These are phyloP conservation scores for Diplogelasinospora grovesii DNA, from an alignment of 495 filamentous ascomycete species.

Conservation along the genomic window DNA sequence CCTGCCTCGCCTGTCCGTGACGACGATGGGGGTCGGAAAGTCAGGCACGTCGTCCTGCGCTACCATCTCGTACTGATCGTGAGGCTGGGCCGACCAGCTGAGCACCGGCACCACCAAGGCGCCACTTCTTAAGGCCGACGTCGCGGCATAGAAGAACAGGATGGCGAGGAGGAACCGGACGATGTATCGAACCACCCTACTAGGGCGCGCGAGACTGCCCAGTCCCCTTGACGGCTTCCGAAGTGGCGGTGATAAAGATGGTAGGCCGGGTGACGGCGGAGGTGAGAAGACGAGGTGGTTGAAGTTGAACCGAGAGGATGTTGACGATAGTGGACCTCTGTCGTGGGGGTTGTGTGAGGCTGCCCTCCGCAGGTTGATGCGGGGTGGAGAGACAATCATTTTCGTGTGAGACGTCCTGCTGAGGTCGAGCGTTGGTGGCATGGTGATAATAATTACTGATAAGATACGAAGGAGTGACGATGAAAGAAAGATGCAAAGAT, in stretches of 20 bases:
- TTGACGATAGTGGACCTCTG: constrained; percentile 43
- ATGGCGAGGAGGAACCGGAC: constrained; percentile 35
- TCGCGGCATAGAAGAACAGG: constrained; percentile 29
- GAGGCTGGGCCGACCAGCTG: constrained; percentile 24
- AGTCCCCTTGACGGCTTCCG: constrained; percentile 40
- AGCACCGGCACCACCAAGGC: constrained; percentile 15
- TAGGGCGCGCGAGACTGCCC: constrained; percentile 30
- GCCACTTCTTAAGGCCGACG: constrained; percentile 16
- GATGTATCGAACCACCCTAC: constrained; percentile 40
- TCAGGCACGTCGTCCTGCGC: constrained; percentile 44
- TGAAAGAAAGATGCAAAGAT: too few relatives aligned
- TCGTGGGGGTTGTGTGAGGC: constrained; percentile 44
- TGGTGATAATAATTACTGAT: constrained; percentile 16
- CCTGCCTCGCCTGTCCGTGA: constrained; percentile 49
- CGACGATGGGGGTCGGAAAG: constrained; percentile 51
- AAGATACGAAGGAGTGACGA: not conserved
- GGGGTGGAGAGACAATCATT: constrained; percentile 43
- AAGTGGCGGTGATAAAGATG: constrained; percentile 55
- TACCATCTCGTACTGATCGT: constrained; percentile 44
- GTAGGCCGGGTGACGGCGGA: constrained; percentile 57
- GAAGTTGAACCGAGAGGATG: constrained; percentile 53
- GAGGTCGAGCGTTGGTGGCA: constrained; percentile 45
- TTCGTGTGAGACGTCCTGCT: constrained; percentile 41
- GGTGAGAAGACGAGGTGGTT: constrained; percentile 57
- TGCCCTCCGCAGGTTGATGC: constrained; percentile 44